A percentile compares a stretch with the other conserved stretches of the same genome.
phyloP scores from a whole-genome alignment of 2,329 filamentous ascomycete genomes.

The Xylaria sp. region DNA sequence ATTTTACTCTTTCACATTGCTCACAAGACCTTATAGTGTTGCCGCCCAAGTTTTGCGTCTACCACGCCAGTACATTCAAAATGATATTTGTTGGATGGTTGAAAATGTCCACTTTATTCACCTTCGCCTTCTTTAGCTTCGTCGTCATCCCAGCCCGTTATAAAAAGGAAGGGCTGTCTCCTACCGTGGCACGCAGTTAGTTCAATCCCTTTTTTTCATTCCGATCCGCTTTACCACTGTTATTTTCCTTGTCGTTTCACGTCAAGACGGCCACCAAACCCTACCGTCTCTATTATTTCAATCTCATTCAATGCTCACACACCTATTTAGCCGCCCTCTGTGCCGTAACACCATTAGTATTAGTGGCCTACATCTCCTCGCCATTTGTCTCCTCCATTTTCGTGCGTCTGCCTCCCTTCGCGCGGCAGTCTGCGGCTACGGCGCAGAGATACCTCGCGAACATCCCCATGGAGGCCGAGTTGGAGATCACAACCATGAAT shows the following conservation, averaged over 20 bases:
- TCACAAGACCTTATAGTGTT: slow-evolving; percentile 55
- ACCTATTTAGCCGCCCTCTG: slow-evolving; percentile 63
- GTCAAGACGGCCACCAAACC: neutral
- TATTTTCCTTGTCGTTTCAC: neutral
- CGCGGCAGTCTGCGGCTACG: slow-evolving; percentile 68
- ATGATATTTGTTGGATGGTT: slow-evolving; percentile 76
- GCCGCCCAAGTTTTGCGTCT: slow-evolving; percentile 74
- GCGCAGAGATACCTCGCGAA: slow-evolving; percentile 64
- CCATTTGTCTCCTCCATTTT: slow-evolving; percentile 80
- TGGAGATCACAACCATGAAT: slow-evolving; percentile 68
- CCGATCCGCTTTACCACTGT: neutral
- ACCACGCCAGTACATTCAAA: slow-evolving; percentile 76
- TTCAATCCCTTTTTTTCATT: neutral
- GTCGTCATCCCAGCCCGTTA: slow-evolving; percentile 70
- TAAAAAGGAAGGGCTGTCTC: slow-evolving; percentile 50
- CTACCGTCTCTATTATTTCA: neutral
- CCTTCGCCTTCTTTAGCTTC: slow-evolving; percentile 73
- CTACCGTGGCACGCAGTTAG: slow-evolving; percentile 45
- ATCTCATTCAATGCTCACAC: neutral
- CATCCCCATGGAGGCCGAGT: slow-evolving; percentile 58
- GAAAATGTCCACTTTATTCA: slow-evolving; percentile 76
- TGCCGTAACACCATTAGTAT: slow-evolving; percentile 72
- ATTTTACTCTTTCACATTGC: neutral
- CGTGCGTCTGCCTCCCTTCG: slow-evolving; percentile 73
- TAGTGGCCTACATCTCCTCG: slow-evolving; percentile 71